Conservation (phyloP, 768 basidiomycete species). For the Lyophyllum decastes region DNA sequence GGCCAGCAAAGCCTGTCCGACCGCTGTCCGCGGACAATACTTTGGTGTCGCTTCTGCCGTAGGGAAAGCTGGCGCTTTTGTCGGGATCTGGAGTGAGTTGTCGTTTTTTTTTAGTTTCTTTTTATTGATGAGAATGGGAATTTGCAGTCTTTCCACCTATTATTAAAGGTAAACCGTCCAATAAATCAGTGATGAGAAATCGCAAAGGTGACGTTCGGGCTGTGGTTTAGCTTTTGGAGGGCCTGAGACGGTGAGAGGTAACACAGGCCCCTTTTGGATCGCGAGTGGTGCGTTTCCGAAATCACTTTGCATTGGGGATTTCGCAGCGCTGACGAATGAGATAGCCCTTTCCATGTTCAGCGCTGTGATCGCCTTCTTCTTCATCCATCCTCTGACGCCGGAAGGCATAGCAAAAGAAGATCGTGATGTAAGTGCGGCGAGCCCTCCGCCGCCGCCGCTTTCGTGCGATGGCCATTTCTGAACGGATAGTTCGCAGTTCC, state of each 20-base stretch:
- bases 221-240: conserved; percentile 71
- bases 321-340: no score
- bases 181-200: no score
- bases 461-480: neutral
- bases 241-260: conserved; percentile 47
- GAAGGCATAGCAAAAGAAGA: conserved; percentile 86
- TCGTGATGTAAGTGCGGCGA: conserved; percentile 54
- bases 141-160: conserved; percentile 63
- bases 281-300: conserved; percentile 56
- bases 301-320: neutral
- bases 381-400: conserved; percentile 70
- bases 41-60: conserved; percentile 86
- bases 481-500: conserved; percentile 53
- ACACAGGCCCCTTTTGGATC: conserved; percentile 90
- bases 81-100: conserved; percentile 78
- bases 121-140: neutral
- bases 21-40: conserved; percentile 82
- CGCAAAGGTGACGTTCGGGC: no score
- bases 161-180: conserved; percentile 48
- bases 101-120: neutral
- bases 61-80: conserved; percentile 84
- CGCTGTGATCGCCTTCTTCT: conserved; percentile 70
- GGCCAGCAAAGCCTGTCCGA: conserved; percentile 84
- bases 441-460: no score
- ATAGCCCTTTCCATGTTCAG: conserved; percentile 48